Evolutionary conservation across 495 filamentous ascomycete genomes (phyloP).

Genomic region (Podospora pseudoanserina): DNA sequence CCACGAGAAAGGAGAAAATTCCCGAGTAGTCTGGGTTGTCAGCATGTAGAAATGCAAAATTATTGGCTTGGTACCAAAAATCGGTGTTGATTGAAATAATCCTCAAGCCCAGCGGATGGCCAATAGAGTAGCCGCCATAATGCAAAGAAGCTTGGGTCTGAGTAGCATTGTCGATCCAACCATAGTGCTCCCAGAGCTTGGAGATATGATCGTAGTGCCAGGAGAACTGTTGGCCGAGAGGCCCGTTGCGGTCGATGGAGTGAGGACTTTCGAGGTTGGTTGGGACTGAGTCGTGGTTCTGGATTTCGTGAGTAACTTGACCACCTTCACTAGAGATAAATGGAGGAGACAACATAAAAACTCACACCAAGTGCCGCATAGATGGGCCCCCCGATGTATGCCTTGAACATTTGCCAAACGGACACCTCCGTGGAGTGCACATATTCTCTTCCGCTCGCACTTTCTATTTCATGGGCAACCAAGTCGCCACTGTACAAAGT

Average conservation of each 20-base stretch:
- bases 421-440: constrained; percentile 49
- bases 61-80: constrained; percentile 50
- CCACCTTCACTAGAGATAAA: not conserved
- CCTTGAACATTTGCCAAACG: constrained; percentile 52
- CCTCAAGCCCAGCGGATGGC: constrained; percentile 46
- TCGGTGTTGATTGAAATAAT: constrained; percentile 55
- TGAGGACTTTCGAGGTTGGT: constrained; percentile 50
- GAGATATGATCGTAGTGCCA: constrained; percentile 56
- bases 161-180: constrained; percentile 45
- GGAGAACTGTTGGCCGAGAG: constrained; percentile 52
- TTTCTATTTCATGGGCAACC: constrained; percentile 50
- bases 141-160: constrained; percentile 45
- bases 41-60: constrained; percentile 46
- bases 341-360: not conserved
- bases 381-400: constrained; percentile 54
- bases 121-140: constrained; percentile 51
- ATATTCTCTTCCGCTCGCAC: constrained; percentile 46
- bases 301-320: constrained; percentile 10
- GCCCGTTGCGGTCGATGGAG: constrained; percentile 42
- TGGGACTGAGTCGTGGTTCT: constrained; percentile 57
- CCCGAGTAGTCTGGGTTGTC: constrained; percentile 50
- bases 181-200: constrained; percentile 49
- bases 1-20: constrained; percentile 48
- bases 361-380: constrained; percentile 42
- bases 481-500: constrained; percentile 56